These are phyloP conservation scores for Amanita subjunquillea DNA, from an alignment of 768 basidiomycete genomes.

Conservation along the genomic window DNA sequence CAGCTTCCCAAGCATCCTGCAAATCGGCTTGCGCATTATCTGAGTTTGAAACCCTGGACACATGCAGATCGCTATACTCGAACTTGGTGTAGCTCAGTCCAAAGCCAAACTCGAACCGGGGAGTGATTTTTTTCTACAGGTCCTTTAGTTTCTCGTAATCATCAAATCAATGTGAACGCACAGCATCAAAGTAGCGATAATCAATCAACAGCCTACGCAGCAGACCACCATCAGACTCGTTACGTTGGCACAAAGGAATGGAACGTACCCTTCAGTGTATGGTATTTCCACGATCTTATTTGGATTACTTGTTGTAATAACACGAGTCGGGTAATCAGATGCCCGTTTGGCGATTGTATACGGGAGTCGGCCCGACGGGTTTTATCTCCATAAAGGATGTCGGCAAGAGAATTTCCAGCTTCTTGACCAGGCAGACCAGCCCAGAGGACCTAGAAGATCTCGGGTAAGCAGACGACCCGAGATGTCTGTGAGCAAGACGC, in stretches of 20 bases:
- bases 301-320: constrained; percentile 25
- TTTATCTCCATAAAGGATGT: constrained; percentile 63
- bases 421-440: constrained; percentile 62
- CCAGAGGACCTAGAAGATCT: constrained; percentile 38
- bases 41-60: constrained; percentile 31
- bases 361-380: constrained; percentile 59
- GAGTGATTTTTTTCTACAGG: constrained; percentile 52
- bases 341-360: constrained; percentile 62
- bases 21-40: constrained; percentile 27
- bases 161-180: constrained; percentile 22
- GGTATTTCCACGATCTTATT: constrained; percentile 37
- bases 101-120: constrained; percentile 85
- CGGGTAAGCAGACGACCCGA: constrained; percentile 5
- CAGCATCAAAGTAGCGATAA: constrained; percentile 63
- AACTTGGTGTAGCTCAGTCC: constrained; percentile 84
- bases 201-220: constrained; percentile 46
- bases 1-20: constrained; percentile 45
- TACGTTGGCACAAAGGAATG: neutral
- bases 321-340: constrained; percentile 48
- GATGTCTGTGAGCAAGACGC: constrained; percentile 16
- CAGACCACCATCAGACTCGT: neutral
- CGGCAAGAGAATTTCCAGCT: constrained; percentile 58
- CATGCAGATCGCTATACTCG: constrained; percentile 48
- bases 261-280: constrained; percentile 45
- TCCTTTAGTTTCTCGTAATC: neutral